Evolutionary conservation across 257 asterid genomes (phyloP), one percentile per base, ranked within the genome.

Genomic region (Lavandula angustifolia): DNA sequence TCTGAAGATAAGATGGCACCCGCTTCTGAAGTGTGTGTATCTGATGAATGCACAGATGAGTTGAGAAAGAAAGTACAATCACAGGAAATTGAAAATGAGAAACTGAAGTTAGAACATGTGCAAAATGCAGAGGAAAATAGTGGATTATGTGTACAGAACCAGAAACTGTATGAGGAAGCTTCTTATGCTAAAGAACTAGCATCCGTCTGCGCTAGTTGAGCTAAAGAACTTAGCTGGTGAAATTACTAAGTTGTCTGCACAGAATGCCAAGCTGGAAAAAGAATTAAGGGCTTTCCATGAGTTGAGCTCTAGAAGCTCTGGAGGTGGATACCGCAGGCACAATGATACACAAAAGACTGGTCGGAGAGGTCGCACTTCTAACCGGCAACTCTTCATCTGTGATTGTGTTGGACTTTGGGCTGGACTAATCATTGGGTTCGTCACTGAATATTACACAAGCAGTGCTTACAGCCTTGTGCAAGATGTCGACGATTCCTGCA

Each of bases 181-280:
- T 89, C 96, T 64, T 92, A 92, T 62, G 98, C 98, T 32, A 92
- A 89, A 76, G 98, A 92, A 72, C 74, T 92, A 66, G 98, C 98
- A 22, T 87, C 98, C 67, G 95, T n/a, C 97, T 42, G 98, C 98
- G 32, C 96, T 96, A 6, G 80, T 84, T 51, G 98, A 89, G 74
- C 76, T 92, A 61, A 92, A 92, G 75, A 89, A 66, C 69, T 78
- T 92, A 73, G 96, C 98, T 41, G 84, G 92, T 47, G 98, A 92
- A 79, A 95, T 92, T 64, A 92, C 98, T 16, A 89, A 82, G 77
- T 78, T 89, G 18, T 89, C 96, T 8, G 54, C 85, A n/a, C 89
- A 77, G 60, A 89, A 87, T 18, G 82, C 87, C 58, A 89, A 85
- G 76, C 64, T 89, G 66, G 98, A 92, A 64, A 92, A 87, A 73